Conservation (phyloP, 345 rosid species). For the Eutrema yunnanense region DNA sequence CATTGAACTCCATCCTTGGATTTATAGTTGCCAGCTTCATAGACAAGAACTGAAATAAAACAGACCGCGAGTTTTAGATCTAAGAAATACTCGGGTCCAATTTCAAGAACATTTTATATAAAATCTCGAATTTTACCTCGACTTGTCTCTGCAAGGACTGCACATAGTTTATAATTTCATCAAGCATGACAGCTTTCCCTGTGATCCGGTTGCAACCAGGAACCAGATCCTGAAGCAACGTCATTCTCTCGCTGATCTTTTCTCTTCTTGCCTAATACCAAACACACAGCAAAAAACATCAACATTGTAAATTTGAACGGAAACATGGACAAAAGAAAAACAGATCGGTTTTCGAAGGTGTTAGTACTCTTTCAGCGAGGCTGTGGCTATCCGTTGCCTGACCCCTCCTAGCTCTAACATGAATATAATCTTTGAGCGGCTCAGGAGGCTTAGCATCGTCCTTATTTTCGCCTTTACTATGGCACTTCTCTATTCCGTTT, state of each 20-base stretch:
- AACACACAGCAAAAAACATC: conserved; percentile 7
- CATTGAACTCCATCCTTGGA: conserved; percentile 61
- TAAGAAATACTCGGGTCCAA: background rate
- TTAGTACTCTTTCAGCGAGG: conserved; percentile 79
- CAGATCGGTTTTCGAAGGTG: background rate
- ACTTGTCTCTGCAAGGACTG: conserved; percentile 95
- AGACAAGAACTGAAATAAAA: conserved; percentile 64
- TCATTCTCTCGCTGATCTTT: conserved; percentile 91
- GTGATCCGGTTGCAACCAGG: conserved; percentile 90
- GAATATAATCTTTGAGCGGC: conserved; percentile 77
- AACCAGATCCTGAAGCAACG: conserved; percentile 90
- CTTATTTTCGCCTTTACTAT: conserved; percentile 16
- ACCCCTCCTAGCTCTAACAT: conserved; percentile 93
- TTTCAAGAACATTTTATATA: background rate
- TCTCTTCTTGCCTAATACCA: conserved; percentile 71
- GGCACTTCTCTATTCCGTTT: conserved; percentile 21
- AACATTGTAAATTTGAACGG: background rate
- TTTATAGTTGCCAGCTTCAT: conserved; percentile 86
- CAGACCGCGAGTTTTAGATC: background rate
- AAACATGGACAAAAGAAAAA: background rate
- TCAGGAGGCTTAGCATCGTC: conserved; percentile 56
- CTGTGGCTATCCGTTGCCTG: conserved; percentile 96
- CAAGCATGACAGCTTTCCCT: conserved; percentile 94
- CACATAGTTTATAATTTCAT: conserved; percentile 92
- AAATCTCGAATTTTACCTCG: conserved; percentile 44